These are phyloP conservation scores for Lepidopterella palustris DNA, from an alignment of 495 filamentous ascomycete species.

Conservation along the genomic window DNA sequence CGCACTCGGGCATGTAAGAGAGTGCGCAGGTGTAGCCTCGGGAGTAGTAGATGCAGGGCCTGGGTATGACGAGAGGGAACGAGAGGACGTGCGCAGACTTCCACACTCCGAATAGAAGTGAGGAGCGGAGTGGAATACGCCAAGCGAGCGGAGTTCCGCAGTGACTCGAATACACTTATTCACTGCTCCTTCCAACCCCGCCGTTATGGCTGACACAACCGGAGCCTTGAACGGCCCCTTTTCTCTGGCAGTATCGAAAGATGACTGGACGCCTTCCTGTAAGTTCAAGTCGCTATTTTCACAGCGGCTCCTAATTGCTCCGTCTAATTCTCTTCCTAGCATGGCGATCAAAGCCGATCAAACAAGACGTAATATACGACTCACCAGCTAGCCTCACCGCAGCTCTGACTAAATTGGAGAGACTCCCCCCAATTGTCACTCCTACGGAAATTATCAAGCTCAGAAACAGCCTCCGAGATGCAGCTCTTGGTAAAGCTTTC, in stretches of 20 bases:
- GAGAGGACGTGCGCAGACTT: too few species aligned
- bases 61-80: too few species aligned
- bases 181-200: too few species aligned
- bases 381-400: slow-evolving; percentile 57
- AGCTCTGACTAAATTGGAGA: slow-evolving; percentile 62
- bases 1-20: too few species aligned
- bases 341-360: slow-evolving; percentile 86
- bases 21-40: too few species aligned
- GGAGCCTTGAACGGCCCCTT: neutral
- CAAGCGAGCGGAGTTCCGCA: too few species aligned
- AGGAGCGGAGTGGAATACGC: too few species aligned
- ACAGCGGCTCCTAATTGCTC: neutral
- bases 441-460: slow-evolving; percentile 76
- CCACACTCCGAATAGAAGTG: too few species aligned
- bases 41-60: too few species aligned
- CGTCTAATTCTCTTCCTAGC: slow-evolving; percentile 41
- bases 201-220: neutral
- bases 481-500: slow-evolving; percentile 87
- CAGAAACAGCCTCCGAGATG: slow-evolving; percentile 69
- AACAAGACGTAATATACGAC: slow-evolving; percentile 78
- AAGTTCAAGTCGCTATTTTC: slow-evolving; percentile 2
- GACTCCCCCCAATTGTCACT: slow-evolving; percentile 83
- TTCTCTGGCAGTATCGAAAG: neutral
- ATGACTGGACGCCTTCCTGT: slow-evolving; percentile 29
- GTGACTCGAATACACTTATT: too few species aligned